These are phyloP conservation scores for Escovopsis weberi DNA, from an alignment of 2,329 filamentous ascomycete species.

Conservation along the genomic window DNA sequence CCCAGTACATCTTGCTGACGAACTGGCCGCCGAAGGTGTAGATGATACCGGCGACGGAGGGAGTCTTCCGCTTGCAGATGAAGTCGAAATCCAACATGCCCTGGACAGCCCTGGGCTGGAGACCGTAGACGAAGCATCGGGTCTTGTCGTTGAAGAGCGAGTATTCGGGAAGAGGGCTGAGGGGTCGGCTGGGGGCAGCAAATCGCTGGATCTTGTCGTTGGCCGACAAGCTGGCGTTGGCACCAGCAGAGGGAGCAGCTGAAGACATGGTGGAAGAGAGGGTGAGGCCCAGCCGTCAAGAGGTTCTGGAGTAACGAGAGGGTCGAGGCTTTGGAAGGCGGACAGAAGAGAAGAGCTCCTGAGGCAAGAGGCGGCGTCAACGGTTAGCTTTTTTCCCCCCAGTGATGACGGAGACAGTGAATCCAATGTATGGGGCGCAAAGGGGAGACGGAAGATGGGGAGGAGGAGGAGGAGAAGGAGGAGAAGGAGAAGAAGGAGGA, in stretches of 20 bases:
- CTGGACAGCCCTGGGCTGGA: constrained; percentile 87
- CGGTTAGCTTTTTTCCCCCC: neutral
- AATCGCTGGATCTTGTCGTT: constrained; percentile 99
- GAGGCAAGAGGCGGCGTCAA: neutral
- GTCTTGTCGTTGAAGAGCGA: constrained; percentile 99
- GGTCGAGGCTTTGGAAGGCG: constrained; percentile 4
- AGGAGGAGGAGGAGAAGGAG: constrained; percentile 3
- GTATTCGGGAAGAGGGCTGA: constrained; percentile 78
- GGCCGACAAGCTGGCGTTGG: constrained; percentile 48
- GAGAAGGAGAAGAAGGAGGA: constrained; percentile 5
- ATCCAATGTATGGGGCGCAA: too few relatives aligned
- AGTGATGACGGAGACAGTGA: too few relatives aligned
- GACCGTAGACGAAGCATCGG: constrained; percentile 98
- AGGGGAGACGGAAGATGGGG: constrained; percentile 4
- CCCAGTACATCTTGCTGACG: constrained; percentile 99
- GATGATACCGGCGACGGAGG: constrained; percentile 97
- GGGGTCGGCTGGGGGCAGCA: constrained; percentile 75
- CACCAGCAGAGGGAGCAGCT: constrained; percentile 33
- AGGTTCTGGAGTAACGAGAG: constrained; percentile 14
- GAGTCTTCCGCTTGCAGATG: constrained; percentile 97
- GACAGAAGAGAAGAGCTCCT: constrained; percentile 2
- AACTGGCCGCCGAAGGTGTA: constrained; percentile 99
- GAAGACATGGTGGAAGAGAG: constrained; percentile 31
- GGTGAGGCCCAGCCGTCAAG: constrained; percentile 6
- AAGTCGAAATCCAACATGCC: constrained; percentile 99